Conservation (phyloP, 164 flowering plant genomes). For the Saururus chinensis region DNA sequence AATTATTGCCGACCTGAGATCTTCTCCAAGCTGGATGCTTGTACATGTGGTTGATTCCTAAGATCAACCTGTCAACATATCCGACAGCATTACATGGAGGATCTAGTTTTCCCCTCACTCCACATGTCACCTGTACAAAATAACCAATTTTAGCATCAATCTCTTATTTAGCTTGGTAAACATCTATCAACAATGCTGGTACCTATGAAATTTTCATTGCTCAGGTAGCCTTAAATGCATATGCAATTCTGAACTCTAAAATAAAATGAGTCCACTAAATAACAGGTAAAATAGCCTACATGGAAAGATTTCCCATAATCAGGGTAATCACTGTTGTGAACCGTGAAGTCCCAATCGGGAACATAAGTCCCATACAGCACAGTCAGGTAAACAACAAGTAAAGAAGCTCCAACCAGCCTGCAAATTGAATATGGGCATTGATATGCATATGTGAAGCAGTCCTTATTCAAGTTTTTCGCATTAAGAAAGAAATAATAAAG, state of each 20-base stretch:
- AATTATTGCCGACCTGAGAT: constrained; percentile 56
- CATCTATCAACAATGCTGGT: too few relatives aligned
- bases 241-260: too few relatives aligned
- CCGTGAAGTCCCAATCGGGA: constrained; percentile 80
- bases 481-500: too few relatives aligned
- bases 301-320: constrained; percentile 46
- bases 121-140: constrained; percentile 45
- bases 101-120: constrained; percentile 63
- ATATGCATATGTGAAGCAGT: neutral
- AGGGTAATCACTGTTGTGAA: constrained; percentile 29
- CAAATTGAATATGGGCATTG: constrained; percentile 4
- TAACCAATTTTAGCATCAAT: neutral
- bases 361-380: constrained; percentile 65
- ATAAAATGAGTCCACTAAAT: too few relatives aligned
- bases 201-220: too few relatives aligned
- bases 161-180: too few relatives aligned
- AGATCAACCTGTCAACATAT: constrained; percentile 52
- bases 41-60: constrained; percentile 77
- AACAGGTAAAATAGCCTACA: neutral
- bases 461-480: too few relatives aligned
- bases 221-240: too few relatives aligned
- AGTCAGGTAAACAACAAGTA: constrained; percentile 49
- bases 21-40: constrained; percentile 84
- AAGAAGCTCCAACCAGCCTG: constrained; percentile 59
- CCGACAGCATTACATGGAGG: constrained; percentile 95